Evolutionary conservation across 257 asterid genomes (phyloP).

Genomic region (Solanum pinnatisectum): DNA sequence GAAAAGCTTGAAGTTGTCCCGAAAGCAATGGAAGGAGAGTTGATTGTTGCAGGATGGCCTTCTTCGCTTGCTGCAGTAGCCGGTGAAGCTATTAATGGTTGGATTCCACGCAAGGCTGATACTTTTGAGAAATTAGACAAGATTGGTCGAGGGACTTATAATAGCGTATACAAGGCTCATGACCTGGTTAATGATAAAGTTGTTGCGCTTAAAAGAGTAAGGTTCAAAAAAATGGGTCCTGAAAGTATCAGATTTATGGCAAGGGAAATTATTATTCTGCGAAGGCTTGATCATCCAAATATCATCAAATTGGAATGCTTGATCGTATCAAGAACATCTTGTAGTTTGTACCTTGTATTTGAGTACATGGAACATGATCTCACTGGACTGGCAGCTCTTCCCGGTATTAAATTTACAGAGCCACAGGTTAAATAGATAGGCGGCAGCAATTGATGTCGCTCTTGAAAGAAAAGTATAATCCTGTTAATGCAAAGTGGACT

Average conservation of each 20-base stretch:
- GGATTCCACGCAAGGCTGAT: conserved; percentile 81
- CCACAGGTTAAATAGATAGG: no score
- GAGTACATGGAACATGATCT: conserved; percentile 69
- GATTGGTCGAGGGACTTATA: conserved; percentile 20
- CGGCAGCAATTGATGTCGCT: no score
- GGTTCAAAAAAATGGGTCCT: conserved; percentile 5
- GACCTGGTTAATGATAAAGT: conserved; percentile 3
- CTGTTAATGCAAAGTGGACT: neutral
- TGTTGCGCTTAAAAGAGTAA: conserved; percentile 19
- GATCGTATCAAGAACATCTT: conserved; percentile 30
- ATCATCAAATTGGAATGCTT: conserved; percentile 14
- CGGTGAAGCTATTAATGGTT: conserved; percentile 82
- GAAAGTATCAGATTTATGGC: conserved; percentile 21
- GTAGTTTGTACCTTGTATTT: conserved; percentile 45
- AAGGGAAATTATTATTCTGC: conserved; percentile 23
- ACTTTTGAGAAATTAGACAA: conserved; percentile 82
- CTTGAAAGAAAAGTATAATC: neutral
- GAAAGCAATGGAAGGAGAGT: conserved; percentile 66
- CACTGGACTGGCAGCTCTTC: conserved; percentile 46
- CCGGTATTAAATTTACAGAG: conserved; percentile 26
- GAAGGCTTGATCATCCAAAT: conserved; percentile 19
- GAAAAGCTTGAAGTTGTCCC: conserved; percentile 47
- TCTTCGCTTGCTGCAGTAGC: conserved; percentile 86
- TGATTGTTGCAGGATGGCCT: conserved; percentile 95
- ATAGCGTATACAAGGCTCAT: conserved; percentile 15